phyloP scores from a whole-genome alignment of 2,329 filamentous ascomycete genomes.

The Aspergillus brunneoviolaceus region DNA sequence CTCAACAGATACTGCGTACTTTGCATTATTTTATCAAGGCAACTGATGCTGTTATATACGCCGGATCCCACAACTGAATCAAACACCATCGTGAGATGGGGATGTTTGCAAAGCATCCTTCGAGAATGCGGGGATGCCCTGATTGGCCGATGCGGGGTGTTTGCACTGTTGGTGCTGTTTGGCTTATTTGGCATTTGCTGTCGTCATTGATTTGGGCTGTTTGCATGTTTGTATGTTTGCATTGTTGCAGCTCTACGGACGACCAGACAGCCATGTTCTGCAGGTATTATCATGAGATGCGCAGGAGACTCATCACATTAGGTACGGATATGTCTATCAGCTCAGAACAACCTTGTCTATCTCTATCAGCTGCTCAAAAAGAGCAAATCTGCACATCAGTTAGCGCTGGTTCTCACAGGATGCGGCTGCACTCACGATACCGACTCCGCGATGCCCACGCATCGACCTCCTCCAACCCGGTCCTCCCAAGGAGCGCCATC shows the following conservation, averaged over 20 bases:
- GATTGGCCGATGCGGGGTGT: background rate
- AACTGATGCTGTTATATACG: too few species aligned
- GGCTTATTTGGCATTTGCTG: background rate
- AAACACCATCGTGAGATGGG: background rate
- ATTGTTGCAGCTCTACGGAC: too few species aligned
- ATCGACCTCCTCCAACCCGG: constrained; percentile 1
- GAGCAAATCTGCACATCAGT: background rate
- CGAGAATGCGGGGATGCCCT: background rate
- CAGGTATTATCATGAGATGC: too few species aligned
- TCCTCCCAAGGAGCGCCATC: background rate
- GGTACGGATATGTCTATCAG: too few species aligned
- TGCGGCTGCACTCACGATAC: background rate
- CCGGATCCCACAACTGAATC: too few species aligned
- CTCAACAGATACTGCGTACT: too few species aligned
- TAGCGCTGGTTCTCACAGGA: background rate
- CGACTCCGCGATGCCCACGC: background rate
- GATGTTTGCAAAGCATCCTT: background rate
- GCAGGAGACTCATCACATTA: too few species aligned
- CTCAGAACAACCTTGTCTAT: background rate
- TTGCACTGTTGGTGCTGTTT: background rate
- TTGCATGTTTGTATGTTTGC: background rate
- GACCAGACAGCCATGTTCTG: too few species aligned
- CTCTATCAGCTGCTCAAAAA: background rate
- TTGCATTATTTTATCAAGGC: too few species aligned
- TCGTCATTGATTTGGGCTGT: background rate